Conservation (phyloP, 495 filamentous ascomycete species). For the Neurospora pannonica region DNA sequence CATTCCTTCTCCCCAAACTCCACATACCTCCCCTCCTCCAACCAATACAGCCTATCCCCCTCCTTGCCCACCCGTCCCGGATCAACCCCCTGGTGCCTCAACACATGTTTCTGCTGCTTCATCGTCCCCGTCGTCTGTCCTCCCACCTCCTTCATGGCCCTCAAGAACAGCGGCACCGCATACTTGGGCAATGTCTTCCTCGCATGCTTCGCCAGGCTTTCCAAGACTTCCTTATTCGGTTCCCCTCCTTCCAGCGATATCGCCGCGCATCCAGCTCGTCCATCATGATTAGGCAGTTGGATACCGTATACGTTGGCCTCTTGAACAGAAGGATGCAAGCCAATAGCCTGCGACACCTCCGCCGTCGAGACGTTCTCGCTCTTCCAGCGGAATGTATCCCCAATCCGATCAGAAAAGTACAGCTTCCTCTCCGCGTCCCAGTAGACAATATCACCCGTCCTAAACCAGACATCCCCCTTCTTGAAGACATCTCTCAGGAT, state of each 20-base stretch:
- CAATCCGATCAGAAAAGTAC: constrained; percentile 83
- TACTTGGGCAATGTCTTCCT: constrained; percentile 53
- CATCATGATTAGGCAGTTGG: constrained; percentile 72
- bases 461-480: constrained; percentile 80
- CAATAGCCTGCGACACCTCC: constrained; percentile 66
- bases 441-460: constrained; percentile 74
- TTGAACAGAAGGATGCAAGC: constrained; percentile 52
- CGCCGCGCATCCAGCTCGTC: constrained; percentile 74
- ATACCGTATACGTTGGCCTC: constrained; percentile 92
- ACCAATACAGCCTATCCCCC: constrained; percentile 52
- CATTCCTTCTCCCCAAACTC: constrained; percentile 60
- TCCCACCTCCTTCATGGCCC: constrained; percentile 44
- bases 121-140: constrained; percentile 71
- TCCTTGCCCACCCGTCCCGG: constrained; percentile 38
- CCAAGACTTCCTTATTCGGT: constrained; percentile 30
- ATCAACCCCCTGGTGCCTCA: constrained; percentile 64
- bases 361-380: constrained; percentile 82
- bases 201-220: constrained; percentile 50
- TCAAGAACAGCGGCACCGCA: constrained; percentile 69
- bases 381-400: constrained; percentile 97
- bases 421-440: constrained; percentile 61
- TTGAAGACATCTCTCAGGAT: constrained; percentile 66
- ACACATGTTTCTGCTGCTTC: constrained; percentile 70
- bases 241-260: constrained; percentile 36
- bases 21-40: constrained; percentile 51